Base-by-base conservation (phyloP, 2,329 filamentous ascomycete species). In the Dactylellina sp. region DNA sequence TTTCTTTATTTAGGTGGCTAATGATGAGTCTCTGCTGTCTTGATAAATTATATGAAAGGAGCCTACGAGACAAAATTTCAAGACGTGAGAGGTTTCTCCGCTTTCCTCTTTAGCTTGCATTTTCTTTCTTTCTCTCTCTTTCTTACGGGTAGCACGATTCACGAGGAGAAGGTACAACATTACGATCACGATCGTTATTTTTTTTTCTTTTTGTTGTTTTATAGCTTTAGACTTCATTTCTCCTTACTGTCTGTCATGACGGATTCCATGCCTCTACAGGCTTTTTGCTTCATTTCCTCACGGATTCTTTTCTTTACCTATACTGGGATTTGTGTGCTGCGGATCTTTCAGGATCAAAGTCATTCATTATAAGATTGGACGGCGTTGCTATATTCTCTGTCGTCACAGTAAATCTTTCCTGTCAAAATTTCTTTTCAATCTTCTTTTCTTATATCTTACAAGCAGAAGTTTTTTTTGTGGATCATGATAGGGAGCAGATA, bases 1-100 rank as follows among this genome's bases (percentile, higher is more conserved):
- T 72, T 55, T 65, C 44, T 47, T 55, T 59, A 72, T 65, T 35
- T 72, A 61, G 39, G 60, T 65, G 60, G 60, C 53, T 72, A 32
- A 65, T 49, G 68, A 65, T 59, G 60, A 65, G 59, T 65, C 60
- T 72, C 46, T 72, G 61, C 44, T 65, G 53, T 72, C 68, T 57
- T 72, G 53, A 64, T 72, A 65, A 60, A 65, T 61, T 46, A 39
- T 65, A 55, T 65, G 60, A 61, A 47, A 32, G 40, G 60, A 37
- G 57, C 68, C 60, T 72, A 60, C 53, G 52, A 72, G 59, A 32
- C 28, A 32, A 32, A 32, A 32, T 32, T 9, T 46, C 25, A 50
- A 72, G 62, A 72, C 65, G 42, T 55, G 40, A 11, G 37, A 53
- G 46, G 50, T 57, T 53, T 44, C 12, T 42, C 40, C 40, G 24